These are phyloP conservation scores for Calonectria leucothoes DNA, from an alignment of 2,329 filamentous ascomycete species.

Conservation along the genomic window DNA sequence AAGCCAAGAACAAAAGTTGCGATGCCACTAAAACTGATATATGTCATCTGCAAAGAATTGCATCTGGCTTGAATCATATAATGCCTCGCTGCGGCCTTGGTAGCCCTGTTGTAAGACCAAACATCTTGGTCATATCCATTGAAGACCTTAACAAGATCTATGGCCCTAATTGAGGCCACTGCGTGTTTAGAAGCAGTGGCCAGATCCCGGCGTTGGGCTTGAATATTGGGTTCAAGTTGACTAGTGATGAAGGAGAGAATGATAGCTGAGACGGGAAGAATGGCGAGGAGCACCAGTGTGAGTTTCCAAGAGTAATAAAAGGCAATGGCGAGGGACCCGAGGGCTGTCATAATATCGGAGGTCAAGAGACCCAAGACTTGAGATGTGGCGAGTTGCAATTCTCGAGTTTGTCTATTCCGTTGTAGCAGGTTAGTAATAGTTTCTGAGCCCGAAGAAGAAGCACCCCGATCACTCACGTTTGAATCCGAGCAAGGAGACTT, in stretches of 20 bases:
- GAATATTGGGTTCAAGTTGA: slow-evolving; percentile 73
- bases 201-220: slow-evolving; percentile 75
- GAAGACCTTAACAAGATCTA: slow-evolving; percentile 89
- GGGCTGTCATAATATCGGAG: slow-evolving; percentile 71
- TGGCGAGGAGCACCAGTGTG: slow-evolving; percentile 81
- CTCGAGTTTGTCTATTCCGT: slow-evolving; percentile 77
- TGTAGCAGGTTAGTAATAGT: rapidly evolving
- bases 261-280: slow-evolving; percentile 74
- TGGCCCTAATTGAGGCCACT: slow-evolving; percentile 76
- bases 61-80: slow-evolving; percentile 77
- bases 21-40: slow-evolving; percentile 79
- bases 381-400: slow-evolving; percentile 83
- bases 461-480: slow-evolving; percentile 68
- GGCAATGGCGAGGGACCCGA: slow-evolving; percentile 76
- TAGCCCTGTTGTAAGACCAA: slow-evolving; percentile 70
- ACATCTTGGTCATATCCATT: slow-evolving; percentile 80
- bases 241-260: slow-evolving; percentile 70
- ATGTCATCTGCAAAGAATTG: slow-evolving; percentile 78
- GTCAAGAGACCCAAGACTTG: slow-evolving; percentile 80
- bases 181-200: slow-evolving; percentile 77
- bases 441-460: neutral
- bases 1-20: slow-evolving; percentile 89
- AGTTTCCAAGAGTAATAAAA: slow-evolving; percentile 87
- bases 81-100: slow-evolving; percentile 68
- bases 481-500: slow-evolving; percentile 76